Evolutionary conservation across 2,329 filamentous ascomycete species (phyloP).

Genomic region (Exophiala aquamarina): DNA sequence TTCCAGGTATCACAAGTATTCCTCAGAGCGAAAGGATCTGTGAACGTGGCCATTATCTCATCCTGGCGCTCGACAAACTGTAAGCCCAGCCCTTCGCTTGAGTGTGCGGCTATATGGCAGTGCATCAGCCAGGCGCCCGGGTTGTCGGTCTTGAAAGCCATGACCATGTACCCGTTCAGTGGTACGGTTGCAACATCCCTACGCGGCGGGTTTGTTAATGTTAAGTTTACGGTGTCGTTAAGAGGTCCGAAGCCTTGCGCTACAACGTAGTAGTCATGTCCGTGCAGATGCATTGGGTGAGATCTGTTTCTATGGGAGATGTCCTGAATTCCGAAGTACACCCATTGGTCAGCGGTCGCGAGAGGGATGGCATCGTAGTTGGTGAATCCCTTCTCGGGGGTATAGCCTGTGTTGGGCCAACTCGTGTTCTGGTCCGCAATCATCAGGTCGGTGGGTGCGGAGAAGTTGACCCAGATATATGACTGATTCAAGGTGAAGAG

Average conservation of each 20-base stretch:
- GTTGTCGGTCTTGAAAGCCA: conserved; percentile 44
- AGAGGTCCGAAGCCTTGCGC: conserved; percentile 46
- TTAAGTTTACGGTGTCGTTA: conserved; percentile 35
- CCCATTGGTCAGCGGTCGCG: conserved; percentile 28
- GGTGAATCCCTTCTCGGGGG: conserved; percentile 1
- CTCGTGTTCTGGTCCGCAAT: conserved; percentile 31
- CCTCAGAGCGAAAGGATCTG: neutral
- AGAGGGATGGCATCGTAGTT: conserved; percentile 31
- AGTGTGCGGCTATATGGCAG: conserved; percentile 35
- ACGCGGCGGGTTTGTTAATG: conserved; percentile 39
- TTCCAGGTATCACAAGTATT: conserved; percentile 9
- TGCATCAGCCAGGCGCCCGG: conserved; percentile 41
- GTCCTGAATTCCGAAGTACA: conserved; percentile 39
- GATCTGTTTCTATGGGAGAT: conserved; percentile 21
- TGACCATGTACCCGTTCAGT: conserved; percentile 36
- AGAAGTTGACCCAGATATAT: conserved; percentile 41
- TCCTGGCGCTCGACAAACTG: conserved; percentile 35
- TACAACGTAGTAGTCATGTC: conserved; percentile 49
- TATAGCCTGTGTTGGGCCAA: conserved; percentile 30
- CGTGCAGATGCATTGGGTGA: conserved; percentile 51
- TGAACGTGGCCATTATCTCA: conserved; percentile 24
- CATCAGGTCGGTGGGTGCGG: conserved; percentile 41
- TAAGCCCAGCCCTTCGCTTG: conserved; percentile 32
- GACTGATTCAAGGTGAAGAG: conserved; percentile 19
- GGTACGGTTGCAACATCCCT: conserved; percentile 36